phyloP scores from a whole-genome alignment of 139 green algal species.

The Auxenochlorella protothecoides region DNA sequence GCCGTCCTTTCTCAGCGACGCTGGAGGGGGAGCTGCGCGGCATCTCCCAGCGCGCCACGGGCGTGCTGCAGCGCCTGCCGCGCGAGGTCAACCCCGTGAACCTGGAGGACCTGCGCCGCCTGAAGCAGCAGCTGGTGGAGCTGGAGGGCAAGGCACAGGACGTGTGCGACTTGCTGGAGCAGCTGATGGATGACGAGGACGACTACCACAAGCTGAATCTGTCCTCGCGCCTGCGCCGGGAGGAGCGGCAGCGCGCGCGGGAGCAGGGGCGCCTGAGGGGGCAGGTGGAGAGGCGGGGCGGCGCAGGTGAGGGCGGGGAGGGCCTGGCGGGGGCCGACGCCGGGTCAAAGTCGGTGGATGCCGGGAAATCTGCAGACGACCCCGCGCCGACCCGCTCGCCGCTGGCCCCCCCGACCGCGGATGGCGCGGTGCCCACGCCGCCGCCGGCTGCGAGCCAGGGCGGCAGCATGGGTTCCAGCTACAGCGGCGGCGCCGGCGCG shows the following conservation, averaged over 20 bases:
- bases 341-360: too few relatives aligned
- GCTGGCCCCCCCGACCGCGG: too few relatives aligned
- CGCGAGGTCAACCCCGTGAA: slow-evolving; percentile 80
- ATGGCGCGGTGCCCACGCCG: too few relatives aligned
- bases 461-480: too few relatives aligned
- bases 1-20: slow-evolving; percentile 30
- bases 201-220: slow-evolving; percentile 85
- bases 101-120: slow-evolving; percentile 81
- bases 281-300: too few relatives aligned
- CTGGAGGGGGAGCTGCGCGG: slow-evolving; percentile 71
- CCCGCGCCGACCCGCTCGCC: too few relatives aligned
- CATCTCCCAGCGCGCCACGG: slow-evolving; percentile 48
- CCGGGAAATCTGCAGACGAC: too few relatives aligned
- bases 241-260: background rate
- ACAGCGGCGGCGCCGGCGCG: too few relatives aligned
- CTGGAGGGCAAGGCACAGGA: slow-evolving; percentile 70
- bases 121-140: slow-evolving; percentile 83
- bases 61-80: slow-evolving; percentile 69
- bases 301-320: too few relatives aligned
- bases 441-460: too few relatives aligned
- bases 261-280: too few relatives aligned
- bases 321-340: too few relatives aligned
- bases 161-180: slow-evolving; percentile 66
- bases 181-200: slow-evolving; percentile 92
- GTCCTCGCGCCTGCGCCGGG: slow-evolving; percentile 36